A percentile compares a stretch with the other conserved stretches of the same genome.
Evolutionary conservation across 2,329 filamentous ascomycete species (phyloP).

Genomic region (Calcarisporium arbuscula): DNA sequence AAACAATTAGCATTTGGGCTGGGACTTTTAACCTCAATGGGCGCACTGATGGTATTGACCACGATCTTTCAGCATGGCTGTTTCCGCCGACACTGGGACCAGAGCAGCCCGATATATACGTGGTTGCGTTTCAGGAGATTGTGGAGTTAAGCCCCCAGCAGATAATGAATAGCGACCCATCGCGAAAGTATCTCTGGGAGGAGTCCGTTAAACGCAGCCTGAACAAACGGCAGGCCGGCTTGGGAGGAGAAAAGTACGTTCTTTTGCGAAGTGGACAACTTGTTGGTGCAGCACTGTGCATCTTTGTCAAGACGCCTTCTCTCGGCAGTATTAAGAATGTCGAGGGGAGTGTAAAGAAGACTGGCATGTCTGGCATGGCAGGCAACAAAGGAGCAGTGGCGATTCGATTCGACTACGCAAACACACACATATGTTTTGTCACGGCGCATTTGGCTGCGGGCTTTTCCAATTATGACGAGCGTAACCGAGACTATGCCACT

Average conservation of each 20-base stretch:
- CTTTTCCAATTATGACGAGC: slow-evolving; percentile 93
- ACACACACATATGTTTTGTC: slow-evolving; percentile 88
- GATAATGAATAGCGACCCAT: slow-evolving; percentile 97
- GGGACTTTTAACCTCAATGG: slow-evolving; percentile 97
- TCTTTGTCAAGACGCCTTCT: slow-evolving; percentile 77
- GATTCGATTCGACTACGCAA: slow-evolving; percentile 90
- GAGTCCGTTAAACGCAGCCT: slow-evolving; percentile 69
- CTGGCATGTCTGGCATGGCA: slow-evolving; percentile 90
- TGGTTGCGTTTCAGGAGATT: slow-evolving; percentile 94
- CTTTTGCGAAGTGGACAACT: slow-evolving; percentile 86
- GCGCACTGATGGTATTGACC: slow-evolving; percentile 66
- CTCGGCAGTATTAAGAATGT: slow-evolving; percentile 89
- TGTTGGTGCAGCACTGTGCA: slow-evolving; percentile 84
- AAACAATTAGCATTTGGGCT: slow-evolving; percentile 72
- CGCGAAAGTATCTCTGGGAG: slow-evolving; percentile 81
- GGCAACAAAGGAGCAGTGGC: slow-evolving; percentile 98
- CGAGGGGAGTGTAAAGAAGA: slow-evolving; percentile 91
- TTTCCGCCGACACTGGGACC: slow-evolving; percentile 55
- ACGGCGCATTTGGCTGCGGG: slow-evolving; percentile 95
- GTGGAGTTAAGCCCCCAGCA: slow-evolving; percentile 97
- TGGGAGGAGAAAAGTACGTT: slow-evolving; percentile 74
- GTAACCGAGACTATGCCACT: slow-evolving; percentile 87
- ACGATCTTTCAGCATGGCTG: slow-evolving; percentile 82
- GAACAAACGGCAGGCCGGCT: slow-evolving; percentile 61
- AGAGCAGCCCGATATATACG: slow-evolving; percentile 75